Conservation (phyloP, 73 alveolate genomes). For the Uronychia setigera region DNA sequence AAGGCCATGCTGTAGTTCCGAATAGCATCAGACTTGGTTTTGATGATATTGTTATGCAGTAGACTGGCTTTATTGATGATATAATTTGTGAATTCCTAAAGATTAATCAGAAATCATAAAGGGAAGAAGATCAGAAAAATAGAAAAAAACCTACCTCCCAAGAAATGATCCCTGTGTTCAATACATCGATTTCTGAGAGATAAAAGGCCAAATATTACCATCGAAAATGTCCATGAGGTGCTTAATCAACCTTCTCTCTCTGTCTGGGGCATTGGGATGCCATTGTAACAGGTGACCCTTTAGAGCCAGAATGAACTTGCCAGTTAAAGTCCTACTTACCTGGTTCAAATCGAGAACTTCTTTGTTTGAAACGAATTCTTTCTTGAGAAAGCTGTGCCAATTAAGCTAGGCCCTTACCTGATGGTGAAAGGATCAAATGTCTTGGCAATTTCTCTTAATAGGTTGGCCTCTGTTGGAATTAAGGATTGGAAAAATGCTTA, state of each 20-base stretch:
- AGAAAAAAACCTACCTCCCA: slow-evolving; percentile 79
- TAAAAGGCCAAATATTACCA: slow-evolving; percentile 33
- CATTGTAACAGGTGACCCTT: slow-evolving; percentile 80
- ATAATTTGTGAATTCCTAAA: not conserved
- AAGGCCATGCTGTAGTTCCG: slow-evolving; percentile 56
- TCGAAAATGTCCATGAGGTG: slow-evolving; percentile 41
- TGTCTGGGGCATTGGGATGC: slow-evolving; percentile 68
- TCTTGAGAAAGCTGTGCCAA: slow-evolving; percentile 1
- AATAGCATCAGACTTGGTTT: slow-evolving; percentile 74
- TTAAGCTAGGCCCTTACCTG: not conserved
- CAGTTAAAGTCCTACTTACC: not conserved
- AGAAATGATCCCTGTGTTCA: slow-evolving; percentile 74
- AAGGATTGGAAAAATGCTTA: not conserved
- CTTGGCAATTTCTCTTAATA: slow-evolving; percentile 68
- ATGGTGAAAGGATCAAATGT: slow-evolving; percentile 89
- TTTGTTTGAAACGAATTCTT: slow-evolving; percentile 52
- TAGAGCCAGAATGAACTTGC: slow-evolving; percentile 68
- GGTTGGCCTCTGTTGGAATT: slow-evolving; percentile 46
- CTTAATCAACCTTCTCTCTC: slow-evolving; percentile 69
- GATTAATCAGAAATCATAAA: not conserved
- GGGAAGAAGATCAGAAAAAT: slow-evolving; percentile 38
- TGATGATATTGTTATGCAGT: slow-evolving; percentile 48
- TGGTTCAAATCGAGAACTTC: slow-evolving; percentile 53
- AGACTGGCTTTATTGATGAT: slow-evolving; percentile 78
- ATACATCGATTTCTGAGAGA: slow-evolving; percentile 75